A percentile compares a stretch with the other conserved stretches of the same genome.
Evolutionary conservation across 352 stramenopile genomes (phyloP).

Genomic region (Detonula confervacea): DNA sequence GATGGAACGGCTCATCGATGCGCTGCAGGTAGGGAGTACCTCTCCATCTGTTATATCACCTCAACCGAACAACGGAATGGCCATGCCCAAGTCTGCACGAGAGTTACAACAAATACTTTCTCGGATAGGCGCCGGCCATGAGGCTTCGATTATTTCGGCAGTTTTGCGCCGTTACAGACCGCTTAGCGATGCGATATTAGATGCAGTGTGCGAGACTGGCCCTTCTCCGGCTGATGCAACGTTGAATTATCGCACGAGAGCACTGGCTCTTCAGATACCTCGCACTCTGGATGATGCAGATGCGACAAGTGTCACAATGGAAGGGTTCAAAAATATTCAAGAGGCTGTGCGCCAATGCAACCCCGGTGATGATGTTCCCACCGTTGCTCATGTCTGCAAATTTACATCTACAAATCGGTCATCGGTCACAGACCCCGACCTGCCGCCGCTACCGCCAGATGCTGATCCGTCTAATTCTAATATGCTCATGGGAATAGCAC

Average conservation of each 20-base stretch:
- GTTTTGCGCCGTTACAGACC: constrained; percentile 78
- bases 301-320: not conserved
- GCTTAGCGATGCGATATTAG: constrained; percentile 73
- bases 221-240: constrained; percentile 67
- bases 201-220: constrained; percentile 76
- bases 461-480: constrained; percentile 27
- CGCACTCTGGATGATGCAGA: constrained; percentile 2
- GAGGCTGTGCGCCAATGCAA: constrained; percentile 50
- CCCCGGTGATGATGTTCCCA: constrained; percentile 33
- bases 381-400: constrained; percentile 81
- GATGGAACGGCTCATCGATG: constrained; percentile 70
- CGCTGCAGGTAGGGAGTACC: constrained; percentile 61
- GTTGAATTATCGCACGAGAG: constrained; percentile 52
- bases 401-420: constrained; percentile 66
- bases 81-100: constrained; percentile 30
- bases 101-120: constrained; percentile 68
- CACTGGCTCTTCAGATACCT: constrained; percentile 57
- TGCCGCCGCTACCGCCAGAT: constrained; percentile 22
- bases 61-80: constrained; percentile 14
- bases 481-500: constrained; percentile 76
- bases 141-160: constrained; percentile 69
- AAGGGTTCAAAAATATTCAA: constrained; percentile 66
- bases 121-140: constrained; percentile 58
- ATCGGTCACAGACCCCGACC: constrained; percentile 69
- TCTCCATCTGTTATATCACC: constrained; percentile 28